Evolutionary conservation across 257 asterid genomes (phyloP), one percentile per base, ranked within the genome.

Genomic region (Plectranthus barbatus): DNA sequence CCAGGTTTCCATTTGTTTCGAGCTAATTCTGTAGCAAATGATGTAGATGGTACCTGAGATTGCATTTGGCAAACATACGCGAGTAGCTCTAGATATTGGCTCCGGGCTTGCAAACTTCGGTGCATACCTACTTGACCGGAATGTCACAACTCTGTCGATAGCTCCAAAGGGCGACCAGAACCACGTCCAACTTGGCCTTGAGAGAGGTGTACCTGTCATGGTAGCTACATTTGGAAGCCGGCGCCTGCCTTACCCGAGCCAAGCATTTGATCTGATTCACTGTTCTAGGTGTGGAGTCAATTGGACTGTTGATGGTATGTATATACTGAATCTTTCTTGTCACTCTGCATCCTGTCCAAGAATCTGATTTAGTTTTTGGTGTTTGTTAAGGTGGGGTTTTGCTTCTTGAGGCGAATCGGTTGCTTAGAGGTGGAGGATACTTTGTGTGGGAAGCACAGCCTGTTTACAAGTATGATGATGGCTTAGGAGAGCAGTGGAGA

Each of bases 131-230:
- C 72, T 81, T 62, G 76, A 74, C 14, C 74, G 67, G 44, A 85
- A 85, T 51, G 90, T 85, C 33, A 81, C 81, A 39, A 73, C 94
- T 34, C 69, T 85, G 14, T 83, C 86, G 10, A 74, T 85, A 73
- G 80, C 80, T 50, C 74, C 79, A 18, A 83, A 75, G 66, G 72
- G 81, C 69, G 74, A 53, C 44, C 72, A 68, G 46, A 82, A 80
- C 48, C 77, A 76, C 13, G 68, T 83, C 65, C 86, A 80, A 39
- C 68, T 85, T 52, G 87, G 84, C 4, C 52, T 85, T 5, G 94
- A 85, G 58, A 77, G 90, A 40, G 94, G 94, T 6, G 77, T 83
- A 18, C 84, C 94, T 74, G 87, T 87, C 39, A 81, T 85, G 83
- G 14, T 81, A n/a, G 72, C 83, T 23, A 47, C 80, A 24, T 75